Evolutionary conservation across 2,329 filamentous ascomycete genomes (phyloP).

Genomic region (Bretziella fagacearum): DNA sequence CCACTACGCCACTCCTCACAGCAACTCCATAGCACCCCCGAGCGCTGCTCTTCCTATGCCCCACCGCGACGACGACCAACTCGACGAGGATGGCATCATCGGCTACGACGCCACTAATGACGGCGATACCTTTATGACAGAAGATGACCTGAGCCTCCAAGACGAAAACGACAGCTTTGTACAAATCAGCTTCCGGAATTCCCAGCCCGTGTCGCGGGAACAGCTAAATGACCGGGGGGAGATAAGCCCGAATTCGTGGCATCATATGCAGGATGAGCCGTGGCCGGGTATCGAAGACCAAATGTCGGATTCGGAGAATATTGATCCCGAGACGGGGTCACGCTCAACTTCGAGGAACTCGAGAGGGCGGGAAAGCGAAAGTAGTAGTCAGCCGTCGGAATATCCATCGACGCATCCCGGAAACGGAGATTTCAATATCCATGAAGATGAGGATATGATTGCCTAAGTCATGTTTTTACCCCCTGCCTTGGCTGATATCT

Average conservation of each 20-base stretch:
- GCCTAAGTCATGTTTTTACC: not conserved
- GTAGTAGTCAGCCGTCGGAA: constrained; percentile 37
- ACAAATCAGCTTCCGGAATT: constrained; percentile 18
- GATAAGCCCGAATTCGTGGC: too few relatives aligned
- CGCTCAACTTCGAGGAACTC: not conserved
- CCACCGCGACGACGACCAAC: constrained; percentile 24
- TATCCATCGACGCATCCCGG: constrained; percentile 35
- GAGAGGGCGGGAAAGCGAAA: constrained; percentile 5
- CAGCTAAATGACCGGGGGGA: too few relatives aligned
- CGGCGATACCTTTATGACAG: constrained; percentile 22
- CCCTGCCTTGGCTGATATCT: not conserved
- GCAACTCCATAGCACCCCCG: constrained; percentile 34
- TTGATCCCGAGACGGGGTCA: constrained; percentile 24
- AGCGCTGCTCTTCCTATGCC: constrained; percentile 13
- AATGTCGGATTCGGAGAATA: constrained; percentile 32
- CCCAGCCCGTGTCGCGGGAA: constrained; percentile 2
- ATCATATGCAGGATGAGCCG: constrained; percentile 35
- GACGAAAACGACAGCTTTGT: constrained; percentile 19
- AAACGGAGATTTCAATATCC: constrained; percentile 24
- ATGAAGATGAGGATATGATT: constrained; percentile 23
- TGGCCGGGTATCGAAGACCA: constrained; percentile 40
- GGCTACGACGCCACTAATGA: constrained; percentile 18
- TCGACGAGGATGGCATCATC: constrained; percentile 20
- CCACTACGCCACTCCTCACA: constrained; percentile 62
- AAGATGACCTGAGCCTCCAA: constrained; percentile 20